Base-by-base conservation (phyloP, 768 basidiomycete species). In the Psilocybe subaeruginosa region DNA sequence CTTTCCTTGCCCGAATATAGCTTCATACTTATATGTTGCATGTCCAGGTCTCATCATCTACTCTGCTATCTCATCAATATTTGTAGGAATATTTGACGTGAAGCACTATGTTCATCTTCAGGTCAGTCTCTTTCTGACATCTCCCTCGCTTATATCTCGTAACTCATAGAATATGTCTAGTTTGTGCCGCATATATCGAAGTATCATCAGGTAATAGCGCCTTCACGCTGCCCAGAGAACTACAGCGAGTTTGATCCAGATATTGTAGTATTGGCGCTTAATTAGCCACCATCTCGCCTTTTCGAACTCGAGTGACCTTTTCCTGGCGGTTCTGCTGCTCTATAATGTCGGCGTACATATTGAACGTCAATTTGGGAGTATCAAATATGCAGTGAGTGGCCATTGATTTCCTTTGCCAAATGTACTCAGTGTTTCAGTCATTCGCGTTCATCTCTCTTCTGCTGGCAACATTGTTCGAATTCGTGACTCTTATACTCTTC, bases 41-140 rank as follows among this genome's bases (percentile, higher is more conserved):
- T 62, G 23, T 2, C 31, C 65, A 96, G 94, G 89, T 31, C 76
- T 95, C 60, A 95, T 97, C 87, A 76, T 93, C 59, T 78, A 80
- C 53, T 78, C 85, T 48, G 93, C 86, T 31, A 60, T 92, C 48
- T 82, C 86, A 2, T 92, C 95, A n/a, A 78, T 95, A 57, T 70
- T 86, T 5, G 87, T 82, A 48, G 89, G 92, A 1, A 71, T 97
- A 33, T 90, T 95, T 69, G 94, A 95, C 68, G 77, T 93, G 66
- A 97, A 96, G 72, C 89, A 95, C 68, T 92, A 94, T 72, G 82
- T 94, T 61, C 92, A 95, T 72, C 79, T 97, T 2, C 95, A 92
- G 78, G 90, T 87, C 64, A 64, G 80, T 66, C 29, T 33, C 14
- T 4, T 12, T 39, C 23, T 23, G 23, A 11, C 33, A 3, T 11